Base-by-base conservation (phyloP, 345 rosid species). In the Syzygium grande region DNA sequence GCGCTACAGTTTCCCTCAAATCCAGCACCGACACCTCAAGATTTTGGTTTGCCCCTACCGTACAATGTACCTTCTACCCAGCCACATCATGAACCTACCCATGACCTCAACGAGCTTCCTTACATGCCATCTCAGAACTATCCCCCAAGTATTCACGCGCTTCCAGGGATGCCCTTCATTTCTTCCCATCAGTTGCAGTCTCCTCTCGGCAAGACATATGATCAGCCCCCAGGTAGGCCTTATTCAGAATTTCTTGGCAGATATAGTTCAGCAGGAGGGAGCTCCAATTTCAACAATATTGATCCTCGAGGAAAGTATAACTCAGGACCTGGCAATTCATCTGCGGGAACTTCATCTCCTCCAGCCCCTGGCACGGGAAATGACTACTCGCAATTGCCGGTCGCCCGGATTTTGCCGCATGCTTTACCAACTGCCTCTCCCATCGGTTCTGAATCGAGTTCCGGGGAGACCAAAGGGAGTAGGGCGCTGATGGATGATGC, bases 341-440 rank as follows among this genome's bases (percentile, higher is more conserved):
- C 88, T 38, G 38, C 30, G 84, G 90, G 86, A 73, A 43, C 85
- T 34, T 38, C 68, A 49, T 85, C 90, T 86, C 41, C 89, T 84
- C 51, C 89, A 14, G 84, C 55, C 38, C 56, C 65, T 5, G 73
- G 85, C 54, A 59, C 63, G 65, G 91, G 86, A 86, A 89, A 85
- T 51, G 86, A 63, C 61, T 68, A 86, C 90, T 86, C 91, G 3
- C 86, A 84, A 27, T 84, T 92, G 87, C 94, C 94, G 14, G 90
- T 91, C 14, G 93, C 94, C 52, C 90, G 52, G 46, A 56, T 87
- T 84, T 87, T 94, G 86, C 96, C 94, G 16, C 89, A 84, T 85
- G 93, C 94, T 14, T 89, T 94, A 88, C 95, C 95, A 46, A 92
- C 92, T 55, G 94, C 94, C 61, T 88, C 93, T 84, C 80, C 52